These are phyloP conservation scores for Colletotrichum musae DNA, from an alignment of 2,329 filamentous ascomycete species.

Conservation along the genomic window DNA sequence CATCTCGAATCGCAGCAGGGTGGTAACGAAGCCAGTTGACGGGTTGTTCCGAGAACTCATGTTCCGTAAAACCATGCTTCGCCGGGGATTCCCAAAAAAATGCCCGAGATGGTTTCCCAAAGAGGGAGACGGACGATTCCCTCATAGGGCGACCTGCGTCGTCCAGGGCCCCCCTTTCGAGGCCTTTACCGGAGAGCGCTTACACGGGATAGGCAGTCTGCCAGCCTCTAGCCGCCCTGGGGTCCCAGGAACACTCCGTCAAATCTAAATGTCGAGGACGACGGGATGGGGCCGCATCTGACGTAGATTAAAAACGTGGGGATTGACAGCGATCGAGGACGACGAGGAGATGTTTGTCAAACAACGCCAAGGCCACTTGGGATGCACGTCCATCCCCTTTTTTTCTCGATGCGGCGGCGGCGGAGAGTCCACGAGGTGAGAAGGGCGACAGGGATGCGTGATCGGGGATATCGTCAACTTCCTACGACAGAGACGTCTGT, in stretches of 20 bases:
- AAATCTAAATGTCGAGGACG: background rate
- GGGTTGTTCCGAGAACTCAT: background rate
- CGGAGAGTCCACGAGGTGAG: background rate
- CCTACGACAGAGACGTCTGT: background rate
- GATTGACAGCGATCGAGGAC: conserved; percentile 6
- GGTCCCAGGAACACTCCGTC: background rate
- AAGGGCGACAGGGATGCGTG: conserved; percentile 3
- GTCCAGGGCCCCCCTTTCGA: background rate
- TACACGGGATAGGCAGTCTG: background rate
- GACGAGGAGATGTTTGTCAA: conserved; percentile 10
- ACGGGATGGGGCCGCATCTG: conserved; percentile 13
- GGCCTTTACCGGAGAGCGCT: background rate
- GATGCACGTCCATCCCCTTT: conserved; percentile 5
- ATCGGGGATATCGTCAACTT: conserved; percentile 7
- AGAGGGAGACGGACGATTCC: background rate
- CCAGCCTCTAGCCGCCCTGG: background rate
- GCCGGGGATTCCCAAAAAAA: background rate
- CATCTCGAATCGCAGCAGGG: background rate
- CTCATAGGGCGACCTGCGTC: conserved; percentile 1
- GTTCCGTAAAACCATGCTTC: background rate
- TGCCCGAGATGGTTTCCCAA: conserved; percentile 15
- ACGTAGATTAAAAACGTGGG: conserved; percentile 20
- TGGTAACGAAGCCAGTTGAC: background rate
- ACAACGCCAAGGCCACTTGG: conserved; percentile 22
- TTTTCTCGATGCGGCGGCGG: too few relatives aligned